Percentiles rank a stretch among this genome's conserved stretches.
These are phyloP conservation scores for Chaetothyriales sp. DNA, from an alignment of 2,329 filamentous ascomycete genomes.

Conservation along the genomic window DNA sequence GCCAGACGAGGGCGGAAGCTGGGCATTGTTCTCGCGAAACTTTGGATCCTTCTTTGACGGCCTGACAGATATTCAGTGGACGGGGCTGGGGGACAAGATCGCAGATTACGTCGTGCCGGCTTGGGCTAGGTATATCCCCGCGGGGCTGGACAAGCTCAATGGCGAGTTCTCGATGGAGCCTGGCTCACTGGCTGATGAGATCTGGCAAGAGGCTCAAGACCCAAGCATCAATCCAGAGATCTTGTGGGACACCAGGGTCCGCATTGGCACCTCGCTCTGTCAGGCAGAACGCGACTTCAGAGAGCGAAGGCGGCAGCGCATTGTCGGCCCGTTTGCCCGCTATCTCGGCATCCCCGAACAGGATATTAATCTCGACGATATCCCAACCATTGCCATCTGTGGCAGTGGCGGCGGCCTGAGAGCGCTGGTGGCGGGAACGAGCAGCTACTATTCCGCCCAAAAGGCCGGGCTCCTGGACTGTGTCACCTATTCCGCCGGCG, in stretches of 20 bases:
- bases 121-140: constrained; percentile 65
- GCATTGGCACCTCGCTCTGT: constrained; percentile 68
- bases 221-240: constrained; percentile 77
- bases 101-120: constrained; percentile 61
- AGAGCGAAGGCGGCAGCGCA: constrained; percentile 50
- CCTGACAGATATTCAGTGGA: constrained; percentile 28
- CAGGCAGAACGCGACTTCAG: constrained; percentile 67
- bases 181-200: constrained; percentile 77
- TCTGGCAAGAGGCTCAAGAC: constrained; percentile 84
- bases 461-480: constrained; percentile 88
- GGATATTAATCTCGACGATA: constrained; percentile 81
- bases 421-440: constrained; percentile 77
- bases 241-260: constrained; percentile 60
- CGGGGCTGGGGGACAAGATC: constrained; percentile 37
- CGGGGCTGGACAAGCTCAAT: constrained; percentile 67
- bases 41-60: constrained; percentile 27
- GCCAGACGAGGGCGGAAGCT: constrained; percentile 25
- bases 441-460: constrained; percentile 68
- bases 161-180: constrained; percentile 74
- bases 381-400: constrained; percentile 85
- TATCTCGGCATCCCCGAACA: constrained; percentile 66
- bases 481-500: constrained; percentile 83
- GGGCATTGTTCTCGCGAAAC: constrained; percentile 37
- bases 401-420: constrained; percentile 83
- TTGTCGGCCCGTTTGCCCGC: constrained; percentile 57